Evolutionary conservation across 2,329 filamentous ascomycete species (phyloP), one percentile per base, ranked within the genome.

Genomic region (Alternaria triticimaculans): DNA sequence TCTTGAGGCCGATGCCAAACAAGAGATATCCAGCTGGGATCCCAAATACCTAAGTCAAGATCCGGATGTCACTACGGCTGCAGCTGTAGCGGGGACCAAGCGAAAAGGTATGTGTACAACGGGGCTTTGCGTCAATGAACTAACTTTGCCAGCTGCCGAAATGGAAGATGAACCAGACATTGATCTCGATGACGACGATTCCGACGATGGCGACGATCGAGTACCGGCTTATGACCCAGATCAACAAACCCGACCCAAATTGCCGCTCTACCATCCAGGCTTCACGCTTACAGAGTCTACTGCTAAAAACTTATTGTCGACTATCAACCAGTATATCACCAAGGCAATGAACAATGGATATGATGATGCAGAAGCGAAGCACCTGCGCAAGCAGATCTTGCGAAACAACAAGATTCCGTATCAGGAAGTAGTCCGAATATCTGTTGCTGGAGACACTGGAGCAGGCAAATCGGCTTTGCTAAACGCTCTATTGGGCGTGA

Each of bases 231-330:
- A 67, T n/a, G 62, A 70, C 55, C 65, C 63, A 10, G 46, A 56
- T 11, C 43, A 50, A 11, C 46, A 70, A 50, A 28, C 18, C 5
- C 60, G 45, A 2, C 66, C 66, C 2, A 55, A 61, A 9, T 45
- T 72, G 25, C 68, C 68, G 2, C 65, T 69, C 14, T 71, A 66
- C 23, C 68, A 71, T 48, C 70, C 70, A 18, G 58, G 48, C 0
- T 64, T 69, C 45, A 41, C 55, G 15, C 23, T n/a, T 6, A 20
- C 54, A 6, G 43, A 56, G n/a, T 11, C 30, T 5, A 43, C 30
- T 9, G 25, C 33, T 20, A 18, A 12, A 8, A 33, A 6, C n/a
- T 33, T 56, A 6, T 14, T 69, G 9, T 6, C 18, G 4, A 33
- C 45, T 3, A 65, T 67, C 43, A 21, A 21, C n/a, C 20, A 58